A percentile compares a stretch with the other conserved stretches of the same genome.
These are phyloP conservation scores for Hyaloperonospora brassicae DNA, from an alignment of 352 stramenopile species.

Conservation along the genomic window DNA sequence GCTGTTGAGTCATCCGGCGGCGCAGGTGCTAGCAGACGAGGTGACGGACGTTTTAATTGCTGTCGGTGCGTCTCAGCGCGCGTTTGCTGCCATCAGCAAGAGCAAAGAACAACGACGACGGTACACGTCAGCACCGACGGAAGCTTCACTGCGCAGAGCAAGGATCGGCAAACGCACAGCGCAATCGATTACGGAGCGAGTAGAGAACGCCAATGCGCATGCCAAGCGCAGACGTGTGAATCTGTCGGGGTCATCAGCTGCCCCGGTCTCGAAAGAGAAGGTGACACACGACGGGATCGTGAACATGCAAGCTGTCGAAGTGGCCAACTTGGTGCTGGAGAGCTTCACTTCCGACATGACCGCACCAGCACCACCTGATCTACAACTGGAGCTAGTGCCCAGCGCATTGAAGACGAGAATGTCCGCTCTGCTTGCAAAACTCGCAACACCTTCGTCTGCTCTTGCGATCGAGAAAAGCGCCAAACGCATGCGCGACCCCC, in stretches of 20 bases:
- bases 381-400: slow-evolving; percentile 58
- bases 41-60: slow-evolving; percentile 69
- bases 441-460: slow-evolving; percentile 75
- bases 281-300: slow-evolving; percentile 65
- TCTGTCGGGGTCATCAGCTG: slow-evolving; percentile 21
- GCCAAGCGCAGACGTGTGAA: slow-evolving; percentile 37
- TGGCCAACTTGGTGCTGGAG: slow-evolving; percentile 67
- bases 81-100: slow-evolving; percentile 72
- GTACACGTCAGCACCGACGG: slow-evolving; percentile 64
- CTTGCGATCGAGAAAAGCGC: slow-evolving; percentile 58
- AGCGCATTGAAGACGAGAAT: slow-evolving; percentile 72
- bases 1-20: slow-evolving; percentile 50
- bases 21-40: slow-evolving; percentile 54
- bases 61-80: slow-evolving; percentile 58
- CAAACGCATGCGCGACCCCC: slow-evolving; percentile 63
- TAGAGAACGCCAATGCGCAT: slow-evolving; percentile 53
- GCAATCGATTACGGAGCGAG: slow-evolving; percentile 49
- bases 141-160: slow-evolving; percentile 53
- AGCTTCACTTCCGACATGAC: slow-evolving; percentile 59
- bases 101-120: slow-evolving; percentile 67
- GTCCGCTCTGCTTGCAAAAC: slow-evolving; percentile 36
- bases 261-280: slow-evolving; percentile 22
- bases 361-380: slow-evolving; percentile 31
- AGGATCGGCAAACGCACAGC: slow-evolving; percentile 62
- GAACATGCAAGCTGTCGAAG: slow-evolving; percentile 60